These are phyloP conservation scores for Saturnispora sekii DNA, from an alignment of 805 yeast genomes.

Conservation along the genomic window DNA sequence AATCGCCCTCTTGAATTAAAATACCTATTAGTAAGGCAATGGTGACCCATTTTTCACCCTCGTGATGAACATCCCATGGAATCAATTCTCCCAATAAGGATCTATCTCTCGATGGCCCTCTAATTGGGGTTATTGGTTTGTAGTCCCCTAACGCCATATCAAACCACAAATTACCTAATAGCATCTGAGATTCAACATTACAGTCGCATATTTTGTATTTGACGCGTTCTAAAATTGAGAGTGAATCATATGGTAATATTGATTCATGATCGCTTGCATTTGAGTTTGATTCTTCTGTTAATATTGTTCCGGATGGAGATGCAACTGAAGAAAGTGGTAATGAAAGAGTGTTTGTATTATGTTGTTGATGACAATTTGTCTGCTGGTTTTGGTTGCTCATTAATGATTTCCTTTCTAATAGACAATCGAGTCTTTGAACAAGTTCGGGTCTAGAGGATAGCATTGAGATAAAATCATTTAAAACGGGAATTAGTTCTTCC, in stretches of 20 bases:
- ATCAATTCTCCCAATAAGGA: slow-evolving; percentile 50
- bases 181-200: slow-evolving; percentile 58
- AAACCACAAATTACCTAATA: slow-evolving; percentile 81
- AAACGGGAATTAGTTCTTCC: slow-evolving; percentile 51
- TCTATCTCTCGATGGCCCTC: slow-evolving; percentile 49
- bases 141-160: slow-evolving; percentile 26
- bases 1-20: slow-evolving; percentile 23
- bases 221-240: slow-evolving; percentile 44
- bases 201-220: slow-evolving; percentile 33
- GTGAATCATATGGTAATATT: neutral
- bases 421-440: slow-evolving; percentile 8
- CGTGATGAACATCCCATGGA: slow-evolving; percentile 35
- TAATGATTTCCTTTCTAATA: neutral
- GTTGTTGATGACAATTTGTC: neutral
- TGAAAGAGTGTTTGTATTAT: neutral
- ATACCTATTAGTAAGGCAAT: slow-evolving; percentile 43
- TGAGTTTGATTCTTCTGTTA: slow-evolving; percentile 6
- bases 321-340: neutral
- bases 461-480: slow-evolving; percentile 45
- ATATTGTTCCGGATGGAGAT: slow-evolving; percentile 7
- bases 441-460: slow-evolving; percentile 22
- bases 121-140: slow-evolving; percentile 45
- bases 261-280: slow-evolving; percentile 2
- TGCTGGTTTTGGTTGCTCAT: neutral
- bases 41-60: slow-evolving; percentile 42